Conservation (phyloP, 768 basidiomycete species). For the Neoboletus subvelutipes region DNA sequence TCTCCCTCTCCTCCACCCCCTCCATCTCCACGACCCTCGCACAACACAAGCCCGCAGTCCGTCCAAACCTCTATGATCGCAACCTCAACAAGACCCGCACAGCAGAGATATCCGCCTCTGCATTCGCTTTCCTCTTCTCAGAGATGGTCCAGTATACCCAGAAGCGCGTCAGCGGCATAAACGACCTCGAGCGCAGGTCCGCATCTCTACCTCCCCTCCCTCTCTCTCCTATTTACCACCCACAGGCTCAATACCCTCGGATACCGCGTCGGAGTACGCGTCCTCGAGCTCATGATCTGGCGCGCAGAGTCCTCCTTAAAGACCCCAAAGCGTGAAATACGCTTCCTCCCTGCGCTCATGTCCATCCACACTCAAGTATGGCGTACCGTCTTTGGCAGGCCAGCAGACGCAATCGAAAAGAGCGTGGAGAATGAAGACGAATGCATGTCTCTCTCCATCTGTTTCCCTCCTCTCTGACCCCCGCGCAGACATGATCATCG, state of each 20-base stretch:
- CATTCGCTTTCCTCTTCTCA: constrained; percentile 89
- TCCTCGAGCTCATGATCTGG: constrained; percentile 85
- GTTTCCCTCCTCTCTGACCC: constrained; percentile 2
- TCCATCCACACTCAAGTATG: constrained; percentile 95
- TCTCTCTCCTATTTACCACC: background rate
- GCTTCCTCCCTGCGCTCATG: constrained; percentile 89
- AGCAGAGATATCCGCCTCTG: constrained; percentile 78
- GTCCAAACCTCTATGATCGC: constrained; percentile 87
- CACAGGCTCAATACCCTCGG: constrained; percentile 86
- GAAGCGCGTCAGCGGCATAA: constrained; percentile 90
- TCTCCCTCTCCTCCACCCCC: constrained; percentile 61
- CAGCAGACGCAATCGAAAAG: constrained; percentile 94
- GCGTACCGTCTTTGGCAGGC: constrained; percentile 89
- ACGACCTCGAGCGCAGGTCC: constrained; percentile 91
- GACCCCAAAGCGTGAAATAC: constrained; percentile 89
- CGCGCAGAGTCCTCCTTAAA: constrained; percentile 75
- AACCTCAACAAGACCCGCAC: constrained; percentile 84
- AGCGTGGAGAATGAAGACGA: constrained; percentile 97
- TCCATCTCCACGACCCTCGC: constrained; percentile 39
- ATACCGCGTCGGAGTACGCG: constrained; percentile 85
- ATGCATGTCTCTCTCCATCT: constrained; percentile 50
- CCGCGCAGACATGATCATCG: constrained; percentile 88
- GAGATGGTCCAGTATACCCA: constrained; percentile 96
- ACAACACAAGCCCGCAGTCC: constrained; percentile 40
- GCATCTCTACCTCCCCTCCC: constrained; percentile 17